Evolutionary conservation across 2,329 filamentous ascomycete genomes (phyloP), one percentile per base, ranked within the genome.

Genomic region (Aspergillus ochraceus): DNA sequence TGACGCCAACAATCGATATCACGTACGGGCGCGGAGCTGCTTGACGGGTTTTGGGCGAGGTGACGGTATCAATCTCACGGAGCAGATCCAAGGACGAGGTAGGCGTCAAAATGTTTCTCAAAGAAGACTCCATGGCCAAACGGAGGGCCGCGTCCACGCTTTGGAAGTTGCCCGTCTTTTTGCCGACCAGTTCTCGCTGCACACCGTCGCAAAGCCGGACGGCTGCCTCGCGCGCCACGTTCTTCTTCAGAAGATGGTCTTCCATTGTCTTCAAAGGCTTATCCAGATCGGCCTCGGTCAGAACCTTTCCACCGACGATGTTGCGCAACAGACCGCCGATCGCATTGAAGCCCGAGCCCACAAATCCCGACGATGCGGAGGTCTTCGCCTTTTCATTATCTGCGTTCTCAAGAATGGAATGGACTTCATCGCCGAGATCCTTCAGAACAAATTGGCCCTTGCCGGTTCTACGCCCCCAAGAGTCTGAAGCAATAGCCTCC

Each of bases 1-100:
- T 99, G 73, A 99, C 95, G 63, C 95, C 95, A 49, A 99, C 95
- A 62, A 99, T 97, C 59, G 92, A 97, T 74, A 99, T 96, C 70
- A 98, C 94, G 74, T 98, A 99, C 49, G 95, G 95, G 4, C 95
- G 89, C 20, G 84, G 77, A 60, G 85, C 80, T 61, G 88, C 82
- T 30, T 87, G 88, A 3, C 87, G 85, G 22, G 80, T 81, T 0
- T 88, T 80, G 1, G 91, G 88, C 11, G 86, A 82, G 6, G 87
- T 89, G 62, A 96, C 86, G 49, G 88, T 85, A 71, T 94, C 88
- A 68, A 99, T 98, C 74, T 97, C 92, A 69, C 93, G 92, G 51
- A 99, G 88, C 52, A 99, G 87, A 76, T 99, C 95, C 64, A 98
- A 85, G 3, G 94, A 98, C 6, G 90, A 93, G 1, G 94, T 97